These are phyloP conservation scores for Isochrysis galbana DNA, from an alignment of 78 protist genomes.

Conservation along the genomic window DNA sequence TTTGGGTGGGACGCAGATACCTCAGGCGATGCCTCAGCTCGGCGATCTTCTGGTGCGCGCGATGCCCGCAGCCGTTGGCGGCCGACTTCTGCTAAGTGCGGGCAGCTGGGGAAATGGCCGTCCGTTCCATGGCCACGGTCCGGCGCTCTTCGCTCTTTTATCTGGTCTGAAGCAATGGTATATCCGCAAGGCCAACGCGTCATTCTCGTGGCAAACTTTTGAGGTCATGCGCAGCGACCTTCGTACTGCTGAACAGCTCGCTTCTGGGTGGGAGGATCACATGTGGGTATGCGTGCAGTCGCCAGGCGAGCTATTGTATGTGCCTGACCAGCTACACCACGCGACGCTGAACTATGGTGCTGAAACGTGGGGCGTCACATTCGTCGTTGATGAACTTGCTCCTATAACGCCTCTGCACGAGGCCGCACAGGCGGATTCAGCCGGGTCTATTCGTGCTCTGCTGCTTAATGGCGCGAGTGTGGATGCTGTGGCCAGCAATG, in stretches of 20 bases:
- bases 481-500: background rate
- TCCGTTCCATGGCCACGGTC: background rate
- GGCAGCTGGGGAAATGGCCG: slow-evolving; percentile 1
- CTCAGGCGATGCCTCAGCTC: background rate
- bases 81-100: background rate
- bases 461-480: background rate
- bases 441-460: background rate
- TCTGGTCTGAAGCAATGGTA: background rate
- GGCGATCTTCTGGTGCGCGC: background rate
- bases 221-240: background rate
- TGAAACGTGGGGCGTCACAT: background rate
- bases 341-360: background rate
- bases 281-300: background rate
- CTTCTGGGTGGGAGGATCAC: background rate
- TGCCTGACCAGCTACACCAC: background rate
- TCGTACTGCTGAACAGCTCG: background rate
- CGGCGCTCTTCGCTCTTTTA: background rate
- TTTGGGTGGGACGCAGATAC: background rate
- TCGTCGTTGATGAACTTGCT: background rate
- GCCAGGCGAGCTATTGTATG: background rate
- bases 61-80: background rate
- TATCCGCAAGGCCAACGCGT: background rate
- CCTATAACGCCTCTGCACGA: background rate
- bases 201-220: background rate
- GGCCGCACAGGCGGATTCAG: background rate